Evolutionary conservation across 208 protist genomes (phyloP).

Genomic region (Leptomonas seymouri): DNA sequence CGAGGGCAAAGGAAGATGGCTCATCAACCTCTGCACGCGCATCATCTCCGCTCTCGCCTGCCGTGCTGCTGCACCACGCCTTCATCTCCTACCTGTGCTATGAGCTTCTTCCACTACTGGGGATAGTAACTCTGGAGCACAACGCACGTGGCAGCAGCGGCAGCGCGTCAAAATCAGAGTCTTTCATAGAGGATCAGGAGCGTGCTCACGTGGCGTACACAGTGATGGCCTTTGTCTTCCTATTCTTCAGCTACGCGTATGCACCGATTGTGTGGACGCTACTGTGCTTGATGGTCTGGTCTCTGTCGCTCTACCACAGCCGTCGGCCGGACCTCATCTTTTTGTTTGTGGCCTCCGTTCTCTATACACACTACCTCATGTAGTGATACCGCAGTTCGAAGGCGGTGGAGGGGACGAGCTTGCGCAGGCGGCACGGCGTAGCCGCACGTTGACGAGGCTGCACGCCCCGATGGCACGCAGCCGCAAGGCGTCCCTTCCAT

Average conservation of each 20-base stretch:
- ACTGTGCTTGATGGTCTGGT: conserved; percentile 37
- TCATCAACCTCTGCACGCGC: background rate
- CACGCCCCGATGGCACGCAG: too few relatives aligned
- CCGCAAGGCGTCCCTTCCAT: too few relatives aligned
- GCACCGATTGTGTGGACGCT: conserved; percentile 18
- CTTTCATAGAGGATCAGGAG: conserved; percentile 21
- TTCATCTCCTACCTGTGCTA: conserved; percentile 42
- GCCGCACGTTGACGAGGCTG: too few relatives aligned
- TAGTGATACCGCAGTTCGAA: background rate
- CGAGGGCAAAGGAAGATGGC: background rate
- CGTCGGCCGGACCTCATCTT: conserved; percentile 29
- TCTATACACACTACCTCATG: conserved; percentile 35
- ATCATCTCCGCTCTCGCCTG: conserved; percentile 17
- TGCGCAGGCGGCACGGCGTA: too few relatives aligned
- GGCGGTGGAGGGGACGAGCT: too few relatives aligned
- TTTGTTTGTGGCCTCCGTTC: conserved; percentile 36
- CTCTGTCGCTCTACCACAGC: conserved; percentile 32
- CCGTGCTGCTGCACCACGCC: conserved; percentile 31
- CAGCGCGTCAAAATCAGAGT: background rate
- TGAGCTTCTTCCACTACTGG: conserved; percentile 35
- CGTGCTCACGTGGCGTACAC: conserved; percentile 44
- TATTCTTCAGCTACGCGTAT: conserved; percentile 19
- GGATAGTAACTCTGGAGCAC: conserved; percentile 2
- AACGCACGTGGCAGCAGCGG: background rate
- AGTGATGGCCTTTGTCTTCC: conserved; percentile 37